phyloP scores from a whole-genome alignment of 768 basidiomycete genomes.

The Trametes elegans region DNA sequence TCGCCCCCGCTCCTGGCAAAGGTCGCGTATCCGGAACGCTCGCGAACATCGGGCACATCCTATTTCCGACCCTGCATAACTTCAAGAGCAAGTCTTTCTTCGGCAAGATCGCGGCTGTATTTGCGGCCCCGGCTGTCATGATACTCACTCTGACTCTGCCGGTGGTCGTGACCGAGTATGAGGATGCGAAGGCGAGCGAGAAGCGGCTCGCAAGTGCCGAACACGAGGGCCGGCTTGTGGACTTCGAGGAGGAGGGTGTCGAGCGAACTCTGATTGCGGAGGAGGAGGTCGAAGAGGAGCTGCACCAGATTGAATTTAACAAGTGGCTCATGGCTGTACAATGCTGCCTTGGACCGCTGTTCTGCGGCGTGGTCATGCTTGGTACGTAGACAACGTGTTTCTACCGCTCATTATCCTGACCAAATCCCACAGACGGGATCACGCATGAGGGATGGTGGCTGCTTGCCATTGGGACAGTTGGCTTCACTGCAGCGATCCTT shows the following conservation, averaged over 20 bases:
- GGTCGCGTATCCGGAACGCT: conserved; percentile 38
- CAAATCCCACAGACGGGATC: conserved; percentile 40
- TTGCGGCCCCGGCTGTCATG: conserved; percentile 87
- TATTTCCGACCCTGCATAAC: conserved; percentile 84
- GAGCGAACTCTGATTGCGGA: conserved; percentile 71
- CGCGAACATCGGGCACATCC: conserved; percentile 48
- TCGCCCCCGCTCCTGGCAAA: conserved; percentile 38
- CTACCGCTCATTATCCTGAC: background rate
- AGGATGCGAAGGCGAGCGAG: conserved; percentile 33
- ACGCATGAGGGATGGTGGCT: conserved; percentile 48
- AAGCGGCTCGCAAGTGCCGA: conserved; percentile 29
- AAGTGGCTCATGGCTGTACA: conserved; percentile 87
- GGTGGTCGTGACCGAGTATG: conserved; percentile 72
- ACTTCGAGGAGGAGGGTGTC: conserved; percentile 75
- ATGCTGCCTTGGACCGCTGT: conserved; percentile 78
- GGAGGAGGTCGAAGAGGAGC: conserved; percentile 66
- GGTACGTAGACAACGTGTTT: conserved; percentile 45
- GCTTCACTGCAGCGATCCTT: conserved; percentile 49
- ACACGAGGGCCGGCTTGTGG: conserved; percentile 49
- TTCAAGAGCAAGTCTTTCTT: conserved; percentile 69
- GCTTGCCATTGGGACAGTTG: conserved; percentile 52
- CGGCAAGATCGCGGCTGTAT: conserved; percentile 69
- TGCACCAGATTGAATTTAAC: conserved; percentile 64
- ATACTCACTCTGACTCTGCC: conserved; percentile 86
- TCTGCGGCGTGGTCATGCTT: conserved; percentile 73